Percentiles rank a stretch among this genome's conserved stretches.
phyloP scores from a whole-genome alignment of 1,284 basidiomycete species.

The Apiotrichum montevideense region DNA sequence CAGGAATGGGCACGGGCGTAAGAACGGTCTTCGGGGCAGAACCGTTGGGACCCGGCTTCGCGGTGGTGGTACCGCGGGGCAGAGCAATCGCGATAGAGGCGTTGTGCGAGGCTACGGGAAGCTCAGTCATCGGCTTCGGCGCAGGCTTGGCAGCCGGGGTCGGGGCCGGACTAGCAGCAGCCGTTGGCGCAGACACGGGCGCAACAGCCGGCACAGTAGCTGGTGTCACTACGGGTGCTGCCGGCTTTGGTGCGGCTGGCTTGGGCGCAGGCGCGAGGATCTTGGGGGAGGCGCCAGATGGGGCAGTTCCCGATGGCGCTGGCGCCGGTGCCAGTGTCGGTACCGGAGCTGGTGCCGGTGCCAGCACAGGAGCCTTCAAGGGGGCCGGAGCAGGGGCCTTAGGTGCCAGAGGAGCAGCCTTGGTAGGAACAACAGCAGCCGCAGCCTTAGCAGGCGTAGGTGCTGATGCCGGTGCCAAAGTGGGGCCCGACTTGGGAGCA shows the following conservation, averaged over 20 bases:
- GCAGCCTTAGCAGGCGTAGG: background rate
- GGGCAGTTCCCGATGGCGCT: too few species aligned
- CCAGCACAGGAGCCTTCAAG: too few species aligned
- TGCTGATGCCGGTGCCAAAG: too few species aligned
- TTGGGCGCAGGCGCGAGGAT: background rate
- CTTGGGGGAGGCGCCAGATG: too few species aligned
- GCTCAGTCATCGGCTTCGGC: background rate
- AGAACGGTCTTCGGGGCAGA: too few species aligned
- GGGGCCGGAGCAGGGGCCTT: background rate
- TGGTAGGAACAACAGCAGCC: slow-evolving; percentile 1
- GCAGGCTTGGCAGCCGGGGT: background rate
- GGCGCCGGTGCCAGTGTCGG: background rate
- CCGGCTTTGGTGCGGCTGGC: background rate
- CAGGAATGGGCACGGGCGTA: too few species aligned
- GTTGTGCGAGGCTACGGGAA: too few species aligned
- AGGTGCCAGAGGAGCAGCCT: background rate
- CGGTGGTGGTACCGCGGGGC: too few species aligned
- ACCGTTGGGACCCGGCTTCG: too few species aligned
- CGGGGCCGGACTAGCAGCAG: background rate
- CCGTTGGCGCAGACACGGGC: background rate
- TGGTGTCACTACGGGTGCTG: background rate
- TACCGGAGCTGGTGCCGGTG: background rate
- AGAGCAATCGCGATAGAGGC: too few species aligned
- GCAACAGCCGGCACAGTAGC: slow-evolving; percentile 1
- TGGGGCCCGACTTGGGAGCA: too few species aligned